Base-by-base conservation (phyloP, 371 early-diverging fungal species). In the Rhizopus stolonifer region DNA sequence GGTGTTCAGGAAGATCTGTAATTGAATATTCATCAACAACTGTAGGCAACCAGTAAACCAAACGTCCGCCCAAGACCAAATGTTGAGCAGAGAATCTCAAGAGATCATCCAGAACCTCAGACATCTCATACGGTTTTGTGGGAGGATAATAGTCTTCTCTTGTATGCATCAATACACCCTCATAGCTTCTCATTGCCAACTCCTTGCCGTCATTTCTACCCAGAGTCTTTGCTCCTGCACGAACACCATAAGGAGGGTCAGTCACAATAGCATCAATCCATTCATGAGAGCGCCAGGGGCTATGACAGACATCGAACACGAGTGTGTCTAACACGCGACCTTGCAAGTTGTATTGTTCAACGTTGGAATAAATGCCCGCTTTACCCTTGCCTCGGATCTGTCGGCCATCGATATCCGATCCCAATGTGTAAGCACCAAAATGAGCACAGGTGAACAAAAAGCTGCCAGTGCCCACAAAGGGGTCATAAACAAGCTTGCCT, bases 391-490 rank as follows among this genome's bases (percentile, higher is more conserved):
- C 99, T 17, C 96, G 81, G 33, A 99, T 93, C 72, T 97, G 97
- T 44, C 96, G 81, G 4, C 98, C 97, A 58, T 99, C 98, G 56
- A 99, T 96, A 77, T 99, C 99, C 0, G 93, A 87, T 3, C 99
- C 99, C 57, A 96, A 62, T 0, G 94, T 90, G 60, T 77, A 90
- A 0, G 94, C 89, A 14, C 99, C 99, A 79, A 89, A 96, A 66
- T 96, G 91, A 8, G 96, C 83, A 57, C 93, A 89, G 1, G 94
- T 91, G 53, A 96, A 76, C 36, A 97, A 70, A 51, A 97, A 92
- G 44, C 90, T 89, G 44, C 92, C 98, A 0, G 99, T 97, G 7
- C 99, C 99, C 0, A 95, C 96, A 80, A 97, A 99, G n/a, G 99
- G 99, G 69, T 99, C 99, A 52, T 94, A 89, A 1, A 95, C 83